Evolutionary conservation across 2,329 filamentous ascomycete genomes (phyloP), one percentile per base, ranked within the genome.

Genomic region (Xylaria sp.): DNA sequence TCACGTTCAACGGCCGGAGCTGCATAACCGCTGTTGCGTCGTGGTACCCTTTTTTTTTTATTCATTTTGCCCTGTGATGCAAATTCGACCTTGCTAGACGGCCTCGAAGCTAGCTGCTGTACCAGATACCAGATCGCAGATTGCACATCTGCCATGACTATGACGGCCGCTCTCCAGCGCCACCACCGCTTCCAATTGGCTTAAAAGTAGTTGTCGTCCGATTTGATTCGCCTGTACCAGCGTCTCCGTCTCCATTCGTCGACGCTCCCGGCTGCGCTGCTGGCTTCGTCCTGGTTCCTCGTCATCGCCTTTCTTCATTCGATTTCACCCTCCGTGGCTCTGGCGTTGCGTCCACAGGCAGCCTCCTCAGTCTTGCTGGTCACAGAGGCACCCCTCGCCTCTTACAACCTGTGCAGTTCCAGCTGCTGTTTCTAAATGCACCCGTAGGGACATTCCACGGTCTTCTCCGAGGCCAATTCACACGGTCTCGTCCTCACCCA

Each of bases 1-100:
- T n/a, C 62, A 62, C 58, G 51, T 31, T 41, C 60, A 63, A 60
- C 63, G 41, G 52, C 41, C 59, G 47, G 55, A 63, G 63, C 56
- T 65, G 63, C 63, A 65, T 65, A 60, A 54, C 63, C 63, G 63
- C 57, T 60, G 56, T 38, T 54, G 60, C 63, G 58, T 55, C 55
- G 60, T 59, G 62, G 63, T 56, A 19, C 29, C 40, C 37, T 59
- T 31, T 33, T 58, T 41, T 40, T 46, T 37, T 25, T n/a, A 8
- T 19, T 44, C 37, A 41, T 52, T 33, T 51, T 44, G 55, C 40
- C 58, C 46, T 53, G 61, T 61, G 61, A 61, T 64, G 62, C 58
- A 11, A 54, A 49, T 44, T 60, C 56, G 31, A 57, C 52, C 38
- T 33, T 61, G 37, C 43, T 47, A 21, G 37, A 46, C 54, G n/a